Evolutionary conservation across 75 land plant genomes (phyloP), one percentile per base, ranked within the genome.

Genomic region (Selaginella tamariscina): DNA sequence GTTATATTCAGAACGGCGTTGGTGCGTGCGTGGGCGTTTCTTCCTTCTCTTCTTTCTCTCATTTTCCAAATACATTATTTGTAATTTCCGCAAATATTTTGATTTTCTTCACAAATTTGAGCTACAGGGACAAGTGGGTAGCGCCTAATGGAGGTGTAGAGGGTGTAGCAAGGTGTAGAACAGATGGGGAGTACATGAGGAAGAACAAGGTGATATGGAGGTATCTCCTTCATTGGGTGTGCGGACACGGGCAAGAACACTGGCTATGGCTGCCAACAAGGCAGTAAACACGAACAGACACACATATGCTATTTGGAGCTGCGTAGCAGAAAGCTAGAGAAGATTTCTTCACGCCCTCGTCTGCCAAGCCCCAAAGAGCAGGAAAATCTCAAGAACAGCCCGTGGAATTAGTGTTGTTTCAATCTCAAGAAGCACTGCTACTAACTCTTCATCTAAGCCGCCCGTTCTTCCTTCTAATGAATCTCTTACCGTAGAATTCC

Each of bases 111-210:
- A 5, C 49, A 39, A 39, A 15, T 15, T 39, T 5, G 49, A 5
- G 49, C 49, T 15, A 39, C 49, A 5, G 49, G 11, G 49, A 5
- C 15, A 15, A 5, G 49, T 39, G 49, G 49, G 49, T 39, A 5
- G 49, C 49, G 5, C 11, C 15, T 39, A 5, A 5, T 39, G 11
- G 49, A 39, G 49, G 49, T 39, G 49, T 5, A 15, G 11, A 39
- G 49, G 49, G 15, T 39, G 11, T 39, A 5, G 49, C 15, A 5
- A 5, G 49, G 49, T 39, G 49, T 5, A 5, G 49, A 39, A 5
- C 49, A 39, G 49, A 39, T 39, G 49, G 49, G 49, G 49, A 39
- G 49, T 39, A 39, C 49, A 39, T 39, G 49, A 39, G 49, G 49
- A 39, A 39, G 49, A 39, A 39, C 49, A 39, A 39, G 49, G 49